These are phyloP conservation scores for Vaccinium darrowii DNA, from an alignment of 148 eudicot species.

Conservation along the genomic window DNA sequence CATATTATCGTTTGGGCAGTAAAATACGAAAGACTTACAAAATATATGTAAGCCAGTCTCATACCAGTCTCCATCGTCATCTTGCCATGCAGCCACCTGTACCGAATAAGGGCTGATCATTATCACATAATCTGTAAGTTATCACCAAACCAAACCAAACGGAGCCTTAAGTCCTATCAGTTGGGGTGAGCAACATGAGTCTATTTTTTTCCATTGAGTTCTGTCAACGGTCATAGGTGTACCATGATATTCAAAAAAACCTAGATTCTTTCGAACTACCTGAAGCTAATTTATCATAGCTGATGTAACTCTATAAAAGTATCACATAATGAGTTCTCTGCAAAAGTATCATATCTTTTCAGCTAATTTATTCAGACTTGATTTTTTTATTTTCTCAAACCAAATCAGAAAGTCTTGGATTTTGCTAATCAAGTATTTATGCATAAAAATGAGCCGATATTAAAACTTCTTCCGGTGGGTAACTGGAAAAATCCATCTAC, in stretches of 20 bases:
- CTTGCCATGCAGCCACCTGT: slow-evolving; percentile 99
- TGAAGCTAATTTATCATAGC: background rate
- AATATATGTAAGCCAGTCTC: slow-evolving; percentile 97
- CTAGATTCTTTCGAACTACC: background rate
- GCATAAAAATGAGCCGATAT: background rate
- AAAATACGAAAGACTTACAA: slow-evolving; percentile 54
- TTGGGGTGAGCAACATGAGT: background rate
- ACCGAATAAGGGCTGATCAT: slow-evolving; percentile 2
- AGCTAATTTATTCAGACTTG: background rate
- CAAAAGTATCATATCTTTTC: background rate
- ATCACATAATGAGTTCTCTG: background rate
- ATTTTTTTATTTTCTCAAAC: background rate
- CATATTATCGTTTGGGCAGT: background rate
- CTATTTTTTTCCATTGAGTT: background rate
- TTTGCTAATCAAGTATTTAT: background rate
- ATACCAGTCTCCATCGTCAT: slow-evolving; percentile 95
- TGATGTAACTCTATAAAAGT: background rate
- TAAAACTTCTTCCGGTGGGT: background rate
- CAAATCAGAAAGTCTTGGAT: background rate
- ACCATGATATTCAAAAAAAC: background rate
- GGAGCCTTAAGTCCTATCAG: background rate
- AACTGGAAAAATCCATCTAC: background rate
- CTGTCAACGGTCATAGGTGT: background rate
- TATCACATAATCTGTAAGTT: slow-evolving; percentile 7
- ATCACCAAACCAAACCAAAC: background rate